These are phyloP conservation scores for Flueggea neowawraea DNA, from an alignment of 441 rosid species.

Conservation along the genomic window DNA sequence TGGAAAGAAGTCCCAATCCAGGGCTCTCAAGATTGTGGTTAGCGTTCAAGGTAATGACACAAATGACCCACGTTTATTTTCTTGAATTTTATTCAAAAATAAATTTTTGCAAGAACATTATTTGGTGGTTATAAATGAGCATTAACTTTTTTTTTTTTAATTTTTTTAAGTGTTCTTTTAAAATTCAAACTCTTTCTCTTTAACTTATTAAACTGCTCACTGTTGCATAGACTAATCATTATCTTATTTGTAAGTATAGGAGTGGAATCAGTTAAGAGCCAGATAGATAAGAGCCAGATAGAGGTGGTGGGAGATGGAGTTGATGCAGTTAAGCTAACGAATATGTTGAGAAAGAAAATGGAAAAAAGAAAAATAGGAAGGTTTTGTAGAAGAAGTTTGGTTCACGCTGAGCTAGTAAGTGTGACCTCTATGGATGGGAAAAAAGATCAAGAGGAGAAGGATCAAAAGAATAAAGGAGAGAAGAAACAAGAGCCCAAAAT, in stretches of 20 bases:
- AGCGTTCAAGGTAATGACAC: neutral
- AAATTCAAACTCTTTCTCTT: no score
- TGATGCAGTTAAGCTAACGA: constrained; percentile 17
- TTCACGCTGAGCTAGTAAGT: neutral
- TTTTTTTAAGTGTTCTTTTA: no score
- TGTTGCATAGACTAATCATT: no score
- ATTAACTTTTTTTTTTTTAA: no score
- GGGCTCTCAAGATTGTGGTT: constrained; percentile 9
- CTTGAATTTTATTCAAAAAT: no score
- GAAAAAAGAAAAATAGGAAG: neutral
- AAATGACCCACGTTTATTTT: no score
- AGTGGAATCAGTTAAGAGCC: constrained; percentile 20
- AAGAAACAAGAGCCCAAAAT: no score
- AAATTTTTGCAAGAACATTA: no score
- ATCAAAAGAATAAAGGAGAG: neutral
- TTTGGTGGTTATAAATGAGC: neutral
- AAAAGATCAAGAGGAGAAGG: neutral
- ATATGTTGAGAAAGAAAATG: constrained; percentile 18
- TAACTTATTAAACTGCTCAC: no score
- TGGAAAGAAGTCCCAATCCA: neutral
- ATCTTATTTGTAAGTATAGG: constrained; percentile 7
- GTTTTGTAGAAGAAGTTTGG: neutral
- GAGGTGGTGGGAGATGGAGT: constrained; percentile 19
- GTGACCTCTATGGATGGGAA: neutral
- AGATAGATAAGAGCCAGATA: constrained; percentile 17